Conservation (phyloP, 495 filamentous ascomycete species). For the Penicillium pulvis region DNA sequence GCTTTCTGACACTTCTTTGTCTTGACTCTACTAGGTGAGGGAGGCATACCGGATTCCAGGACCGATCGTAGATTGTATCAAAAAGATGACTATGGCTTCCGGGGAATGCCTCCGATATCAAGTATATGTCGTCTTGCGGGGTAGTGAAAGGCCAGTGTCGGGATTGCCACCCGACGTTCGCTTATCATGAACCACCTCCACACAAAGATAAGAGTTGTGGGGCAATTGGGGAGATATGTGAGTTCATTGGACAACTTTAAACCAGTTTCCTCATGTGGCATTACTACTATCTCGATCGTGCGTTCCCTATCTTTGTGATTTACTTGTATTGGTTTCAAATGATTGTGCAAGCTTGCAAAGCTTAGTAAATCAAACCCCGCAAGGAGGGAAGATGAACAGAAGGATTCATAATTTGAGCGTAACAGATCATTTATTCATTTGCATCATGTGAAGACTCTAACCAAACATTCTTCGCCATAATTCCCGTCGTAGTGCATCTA, state of each 20-base stretch:
- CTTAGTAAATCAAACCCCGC: background rate
- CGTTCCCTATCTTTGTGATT: too few relatives aligned
- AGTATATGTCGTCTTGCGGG: slow-evolving; percentile 13
- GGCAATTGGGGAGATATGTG: background rate
- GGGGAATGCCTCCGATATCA: slow-evolving; percentile 21
- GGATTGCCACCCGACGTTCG: slow-evolving; percentile 20
- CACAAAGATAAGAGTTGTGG: slow-evolving; percentile 6
- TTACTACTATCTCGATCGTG: background rate
- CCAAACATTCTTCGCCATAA: slow-evolving; percentile 43
- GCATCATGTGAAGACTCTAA: slow-evolving; percentile 6
- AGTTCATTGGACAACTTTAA: background rate
- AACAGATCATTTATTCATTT: background rate
- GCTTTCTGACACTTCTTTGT: slow-evolving; percentile 30
- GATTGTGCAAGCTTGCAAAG: too few relatives aligned
- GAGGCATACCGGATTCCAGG: slow-evolving; percentile 20
- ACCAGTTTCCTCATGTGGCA: background rate
- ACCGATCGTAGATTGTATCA: slow-evolving; percentile 3
- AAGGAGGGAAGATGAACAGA: background rate
- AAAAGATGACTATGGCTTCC: slow-evolving; percentile 5
- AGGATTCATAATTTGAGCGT: background rate
- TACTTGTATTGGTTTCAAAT: too few relatives aligned
- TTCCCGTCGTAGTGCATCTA: slow-evolving; percentile 26
- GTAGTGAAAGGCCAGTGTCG: slow-evolving; percentile 15
- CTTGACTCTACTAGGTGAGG: slow-evolving; percentile 14
- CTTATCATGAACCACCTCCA: slow-evolving; percentile 18